Conservation (phyloP, 805 yeast species). For the Cyberlindnera bimundalis region DNA sequence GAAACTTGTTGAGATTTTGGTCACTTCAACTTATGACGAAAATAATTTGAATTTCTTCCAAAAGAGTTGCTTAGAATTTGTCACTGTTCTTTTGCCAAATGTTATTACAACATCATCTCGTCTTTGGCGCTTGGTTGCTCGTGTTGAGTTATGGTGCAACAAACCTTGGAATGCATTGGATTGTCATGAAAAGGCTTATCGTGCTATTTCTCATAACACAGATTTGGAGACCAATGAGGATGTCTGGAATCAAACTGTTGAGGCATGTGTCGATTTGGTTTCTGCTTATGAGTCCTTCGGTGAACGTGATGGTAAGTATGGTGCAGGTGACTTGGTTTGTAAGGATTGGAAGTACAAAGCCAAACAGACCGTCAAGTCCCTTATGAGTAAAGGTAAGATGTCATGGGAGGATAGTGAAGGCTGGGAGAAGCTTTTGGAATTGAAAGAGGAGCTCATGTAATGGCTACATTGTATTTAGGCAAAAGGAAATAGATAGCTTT, state of each 20-base stretch:
- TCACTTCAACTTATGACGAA: slow-evolving; percentile 42
- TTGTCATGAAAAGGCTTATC: slow-evolving; percentile 80
- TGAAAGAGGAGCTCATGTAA: slow-evolving; percentile 22
- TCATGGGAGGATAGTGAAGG: slow-evolving; percentile 81
- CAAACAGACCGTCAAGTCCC: slow-evolving; percentile 62
- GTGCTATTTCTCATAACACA: slow-evolving; percentile 65
- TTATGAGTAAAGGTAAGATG: slow-evolving; percentile 73
- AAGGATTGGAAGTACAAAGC: slow-evolving; percentile 91
- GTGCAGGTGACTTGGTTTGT: slow-evolving; percentile 82
- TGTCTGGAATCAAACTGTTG: slow-evolving; percentile 77
- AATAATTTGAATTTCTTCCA: slow-evolving; percentile 55
- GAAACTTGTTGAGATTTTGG: slow-evolving; percentile 62
- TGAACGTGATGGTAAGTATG: slow-evolving; percentile 73
- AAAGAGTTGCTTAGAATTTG: slow-evolving; percentile 61
- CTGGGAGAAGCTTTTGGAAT: slow-evolving; percentile 59
- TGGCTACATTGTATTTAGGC: too few species aligned
- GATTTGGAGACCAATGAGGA: slow-evolving; percentile 57
- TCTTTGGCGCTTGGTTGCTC: slow-evolving; percentile 81
- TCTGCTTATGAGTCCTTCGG: slow-evolving; percentile 88
- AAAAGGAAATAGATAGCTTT: too few species aligned
- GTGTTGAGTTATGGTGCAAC: slow-evolving; percentile 81
- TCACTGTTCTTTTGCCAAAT: slow-evolving; percentile 64
- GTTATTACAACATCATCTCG: slow-evolving; percentile 59
- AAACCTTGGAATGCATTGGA: slow-evolving; percentile 87
- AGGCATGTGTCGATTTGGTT: slow-evolving; percentile 70